Evolutionary conservation across 495 filamentous ascomycete species (phyloP).

Genomic region (Podospora pseudopauciseta): DNA sequence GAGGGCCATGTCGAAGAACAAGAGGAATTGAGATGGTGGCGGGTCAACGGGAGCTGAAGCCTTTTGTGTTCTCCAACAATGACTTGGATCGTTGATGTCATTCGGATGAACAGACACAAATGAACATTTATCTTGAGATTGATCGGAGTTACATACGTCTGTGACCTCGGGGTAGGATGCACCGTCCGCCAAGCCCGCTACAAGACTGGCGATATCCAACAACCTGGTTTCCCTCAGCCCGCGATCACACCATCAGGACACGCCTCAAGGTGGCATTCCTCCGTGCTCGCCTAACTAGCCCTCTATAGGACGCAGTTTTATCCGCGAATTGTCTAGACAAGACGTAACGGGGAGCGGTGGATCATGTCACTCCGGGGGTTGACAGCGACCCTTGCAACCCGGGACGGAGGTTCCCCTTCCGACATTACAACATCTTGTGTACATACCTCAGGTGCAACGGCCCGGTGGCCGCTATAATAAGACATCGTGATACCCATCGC

Average conservation of each 20-base stretch:
- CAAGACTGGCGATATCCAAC: constrained; percentile 4
- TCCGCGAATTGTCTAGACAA: constrained; percentile 1
- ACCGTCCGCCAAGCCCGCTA: background rate
- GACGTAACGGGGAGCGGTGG: background rate
- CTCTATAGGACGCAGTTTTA: background rate
- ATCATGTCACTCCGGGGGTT: background rate
- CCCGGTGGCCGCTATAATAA: background rate
- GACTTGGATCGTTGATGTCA: background rate
- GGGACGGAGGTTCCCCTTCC: constrained; percentile 6
- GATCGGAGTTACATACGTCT: constrained; percentile 2
- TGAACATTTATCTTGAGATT: background rate
- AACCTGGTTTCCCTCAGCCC: constrained; percentile 4
- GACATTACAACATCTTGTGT: constrained; percentile 5
- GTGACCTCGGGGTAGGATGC: constrained; percentile 1
- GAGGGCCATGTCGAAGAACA: constrained; percentile 18
- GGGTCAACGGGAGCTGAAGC: background rate
- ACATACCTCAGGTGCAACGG: background rate
- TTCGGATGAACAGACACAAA: background rate
- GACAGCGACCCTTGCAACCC: background rate
- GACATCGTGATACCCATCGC: background rate
- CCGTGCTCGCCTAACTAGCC: constrained; percentile 9
- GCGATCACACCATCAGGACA: constrained; percentile 1
- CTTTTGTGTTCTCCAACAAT: background rate
- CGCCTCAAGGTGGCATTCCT: background rate
- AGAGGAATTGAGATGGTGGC: background rate